Base-by-base conservation (phyloP, 768 basidiomycete species). In the Leccinum variicolor region DNA sequence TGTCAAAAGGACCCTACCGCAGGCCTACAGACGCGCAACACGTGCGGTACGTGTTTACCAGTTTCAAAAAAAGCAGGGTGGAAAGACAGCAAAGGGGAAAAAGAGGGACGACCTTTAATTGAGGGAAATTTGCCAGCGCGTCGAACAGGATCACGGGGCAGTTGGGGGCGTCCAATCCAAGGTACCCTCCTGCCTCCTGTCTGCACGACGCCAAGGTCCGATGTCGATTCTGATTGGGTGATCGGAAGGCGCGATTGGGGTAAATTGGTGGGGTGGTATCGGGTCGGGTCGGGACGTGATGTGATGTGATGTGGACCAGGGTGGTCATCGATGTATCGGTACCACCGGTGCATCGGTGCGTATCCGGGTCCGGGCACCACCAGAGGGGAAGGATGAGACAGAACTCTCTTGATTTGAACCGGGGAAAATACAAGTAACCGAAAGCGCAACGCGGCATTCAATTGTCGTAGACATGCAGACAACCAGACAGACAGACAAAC, bases 101-200 rank as follows among this genome's bases (percentile, higher is more conserved):
- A 25, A 15, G 10, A 17, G 25, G 50, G 39, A 43, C 14, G n/a
- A 23, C 49, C 1, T 28, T 9, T 6, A 4, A 29, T 34, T 52
- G 62, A 54, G 53, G 50, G 61, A 51, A 43, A 63, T 59, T 54
- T 31, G 49, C 61, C 45, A 34, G 19, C 14, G 13, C n/a, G 19
- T 28, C 34, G 46, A n/a, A 41, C 39, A n/a, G 0, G 31, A 41
- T 49, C 45, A 29, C 36, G 39, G 8, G 14, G 11, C 47, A 25
- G 23, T 25, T 26, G 7, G 49, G 50, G 7, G 36, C 34, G 31
- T 52, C 39, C 45, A 62, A 26, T 10, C 15, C 15, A 7, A 15
- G 21, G 25, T 29, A 31, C n/a, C 28, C 13, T 14, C 33, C 23
- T 28, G 39, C n/a, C 10, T 52, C 49, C 41, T 50, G 33, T 29